These are phyloP conservation scores for Turritis glabra DNA, from an alignment of 345 rosid genomes.

Conservation along the genomic window DNA sequence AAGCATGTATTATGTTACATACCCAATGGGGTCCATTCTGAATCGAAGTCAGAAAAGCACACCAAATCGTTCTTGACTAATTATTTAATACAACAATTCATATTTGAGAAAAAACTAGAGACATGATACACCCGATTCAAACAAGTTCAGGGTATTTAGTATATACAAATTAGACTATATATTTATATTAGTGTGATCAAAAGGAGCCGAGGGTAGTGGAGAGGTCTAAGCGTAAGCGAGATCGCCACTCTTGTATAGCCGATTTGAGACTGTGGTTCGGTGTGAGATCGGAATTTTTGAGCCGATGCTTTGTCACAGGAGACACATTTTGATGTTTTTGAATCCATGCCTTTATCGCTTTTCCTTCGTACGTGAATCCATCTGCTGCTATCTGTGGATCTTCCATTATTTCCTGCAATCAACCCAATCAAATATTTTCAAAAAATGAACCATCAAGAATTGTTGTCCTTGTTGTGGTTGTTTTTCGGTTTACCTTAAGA, in stretches of 20 bases:
- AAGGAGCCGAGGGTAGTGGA: slow-evolving; percentile 37
- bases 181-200: neutral
- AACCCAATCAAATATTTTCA: neutral
- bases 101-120: neutral
- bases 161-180: slow-evolving; percentile 29
- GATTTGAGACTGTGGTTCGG: slow-evolving; percentile 70
- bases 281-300: slow-evolving; percentile 48
- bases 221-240: slow-evolving; percentile 43
- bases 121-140: slow-evolving; percentile 29
- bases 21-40: neutral
- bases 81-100: neutral
- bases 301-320: slow-evolving; percentile 66
- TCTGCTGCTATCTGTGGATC: slow-evolving; percentile 89
- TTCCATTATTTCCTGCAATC: slow-evolving; percentile 76
- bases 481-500: slow-evolving; percentile 56
- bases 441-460: neutral
- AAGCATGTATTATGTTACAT: neutral
- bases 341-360: slow-evolving; percentile 76
- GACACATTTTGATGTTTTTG: slow-evolving; percentile 58
- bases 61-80: neutral
- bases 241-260: slow-evolving; percentile 79
- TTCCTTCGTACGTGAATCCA: slow-evolving; percentile 81
- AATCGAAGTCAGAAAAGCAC: neutral
- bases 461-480: neutral
- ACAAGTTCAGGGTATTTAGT: slow-evolving; percentile 33